These are phyloP conservation scores for Stagonosporopsis vannaccii DNA, from an alignment of 2,329 filamentous ascomycete genomes.

Conservation along the genomic window DNA sequence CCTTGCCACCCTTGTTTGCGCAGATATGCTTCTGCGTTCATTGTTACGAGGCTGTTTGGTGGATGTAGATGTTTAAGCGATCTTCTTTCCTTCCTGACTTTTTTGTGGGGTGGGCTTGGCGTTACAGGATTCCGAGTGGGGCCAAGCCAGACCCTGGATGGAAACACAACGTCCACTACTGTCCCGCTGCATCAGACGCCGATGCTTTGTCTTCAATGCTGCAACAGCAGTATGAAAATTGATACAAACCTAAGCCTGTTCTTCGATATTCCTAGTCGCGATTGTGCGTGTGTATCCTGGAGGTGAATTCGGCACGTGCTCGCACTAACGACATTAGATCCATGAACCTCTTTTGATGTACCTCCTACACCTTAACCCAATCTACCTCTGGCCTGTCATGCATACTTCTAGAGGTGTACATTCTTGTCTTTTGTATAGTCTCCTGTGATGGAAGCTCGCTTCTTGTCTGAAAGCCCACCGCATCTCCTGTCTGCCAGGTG, in stretches of 20 bases:
- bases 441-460: background rate
- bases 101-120: constrained; percentile 19
- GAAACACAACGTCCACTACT: background rate
- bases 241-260: background rate
- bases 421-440: background rate
- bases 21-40: constrained; percentile 87
- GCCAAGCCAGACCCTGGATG: constrained; percentile 2
- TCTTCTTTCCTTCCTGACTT: constrained; percentile 13
- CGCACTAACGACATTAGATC: background rate
- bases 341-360: background rate
- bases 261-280: background rate
- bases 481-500: background rate
- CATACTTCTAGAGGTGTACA: background rate
- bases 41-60: constrained; percentile 47
- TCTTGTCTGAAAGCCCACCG: background rate
- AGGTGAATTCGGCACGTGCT: background rate
- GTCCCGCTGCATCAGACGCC: background rate
- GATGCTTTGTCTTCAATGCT: background rate
- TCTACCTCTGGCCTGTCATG: background rate
- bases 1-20: constrained; percentile 90
- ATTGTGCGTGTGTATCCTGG: background rate
- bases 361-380: background rate
- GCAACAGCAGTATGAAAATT: background rate
- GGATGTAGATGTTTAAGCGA: background rate
- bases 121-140: background rate